Base-by-base conservation (phyloP, 2,329 filamentous ascomycete genomes). In the Penicillium italicum region DNA sequence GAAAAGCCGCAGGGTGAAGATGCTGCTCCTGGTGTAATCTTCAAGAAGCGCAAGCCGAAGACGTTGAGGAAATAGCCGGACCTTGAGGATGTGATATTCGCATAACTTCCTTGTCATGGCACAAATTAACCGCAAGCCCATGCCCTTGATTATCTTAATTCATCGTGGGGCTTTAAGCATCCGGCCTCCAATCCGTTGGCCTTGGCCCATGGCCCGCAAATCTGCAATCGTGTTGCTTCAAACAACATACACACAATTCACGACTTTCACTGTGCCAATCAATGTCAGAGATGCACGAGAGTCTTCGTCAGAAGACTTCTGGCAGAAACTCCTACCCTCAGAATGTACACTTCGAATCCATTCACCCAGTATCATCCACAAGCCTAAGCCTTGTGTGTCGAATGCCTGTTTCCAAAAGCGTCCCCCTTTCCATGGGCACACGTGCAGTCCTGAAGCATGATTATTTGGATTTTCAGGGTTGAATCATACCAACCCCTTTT, bases 31-130 rank as follows among this genome's bases (percentile, higher is more conserved):
- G 72, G 70, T 4, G 69, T 78, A 38, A 62, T 79, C 22, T 80
- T 80, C 69, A 80, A 79, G 62, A 79, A 79, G 60, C 76, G 77
- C 59, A 79, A 77, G 60, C 70, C 75, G 2, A 80, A 79, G 64
- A 63, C 69, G 47, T 70, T 71, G 62, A 74, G 71, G 62, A 73
- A 72, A 67, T 76, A 65, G 58, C 41, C 7, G 8, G 26, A 40
- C 40, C 18, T 24, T 22, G 24, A 20, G 18, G 26, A 53, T 28
- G 12, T 20, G 12, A n/a, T 53, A 11, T 34, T 16, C 5, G 4
- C 43, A n/a, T 28, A 38, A 6, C 8, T 28, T 48, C 14, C 10
- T 34, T 41, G 11, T 28, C 36, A n/a, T 34, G 22, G 5, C 28
- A 9, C 12, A 12, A 10, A n/a, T 37, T 14, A 26, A 30, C n/a